phyloP scores from a whole-genome alignment of 108 stramenopile genomes.

The Aurantiochytrium sp. region DNA sequence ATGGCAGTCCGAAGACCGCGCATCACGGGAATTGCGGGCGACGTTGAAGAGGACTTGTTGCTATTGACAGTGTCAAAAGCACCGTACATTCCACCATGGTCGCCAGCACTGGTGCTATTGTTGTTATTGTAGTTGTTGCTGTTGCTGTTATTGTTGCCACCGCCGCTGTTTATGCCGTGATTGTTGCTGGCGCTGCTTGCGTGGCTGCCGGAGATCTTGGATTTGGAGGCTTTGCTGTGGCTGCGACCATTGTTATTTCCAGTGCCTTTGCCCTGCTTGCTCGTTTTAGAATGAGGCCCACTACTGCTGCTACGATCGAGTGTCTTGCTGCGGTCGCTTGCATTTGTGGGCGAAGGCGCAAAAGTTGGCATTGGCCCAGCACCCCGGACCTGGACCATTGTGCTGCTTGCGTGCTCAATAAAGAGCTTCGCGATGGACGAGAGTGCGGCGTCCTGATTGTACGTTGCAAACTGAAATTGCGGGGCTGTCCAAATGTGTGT shows the following conservation, averaged over 20 bases:
- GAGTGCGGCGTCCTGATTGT: background rate
- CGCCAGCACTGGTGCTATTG: background rate
- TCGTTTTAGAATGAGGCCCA: too few relatives aligned
- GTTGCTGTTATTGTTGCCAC: background rate
- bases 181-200: too few relatives aligned
- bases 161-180: too few relatives aligned
- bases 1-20: background rate
- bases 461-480: background rate
- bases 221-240: background rate
- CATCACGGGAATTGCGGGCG: background rate
- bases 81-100: too few relatives aligned
- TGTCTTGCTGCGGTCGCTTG: background rate
- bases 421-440: background rate
- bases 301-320: too few relatives aligned
- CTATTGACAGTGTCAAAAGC: background rate
- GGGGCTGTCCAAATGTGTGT: conserved; percentile 2
- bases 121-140: background rate
- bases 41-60: background rate
- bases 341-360: background rate
- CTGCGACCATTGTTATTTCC: background rate
- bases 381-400: background rate
- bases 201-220: too few relatives aligned
- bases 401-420: background rate
- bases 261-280: too few relatives aligned
- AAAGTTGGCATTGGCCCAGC: background rate